A percentile compares a stretch with the other conserved stretches of the same genome.
Evolutionary conservation across 352 stramenopile genomes (phyloP).

Genomic region (Phytophthora tentaculata): DNA sequence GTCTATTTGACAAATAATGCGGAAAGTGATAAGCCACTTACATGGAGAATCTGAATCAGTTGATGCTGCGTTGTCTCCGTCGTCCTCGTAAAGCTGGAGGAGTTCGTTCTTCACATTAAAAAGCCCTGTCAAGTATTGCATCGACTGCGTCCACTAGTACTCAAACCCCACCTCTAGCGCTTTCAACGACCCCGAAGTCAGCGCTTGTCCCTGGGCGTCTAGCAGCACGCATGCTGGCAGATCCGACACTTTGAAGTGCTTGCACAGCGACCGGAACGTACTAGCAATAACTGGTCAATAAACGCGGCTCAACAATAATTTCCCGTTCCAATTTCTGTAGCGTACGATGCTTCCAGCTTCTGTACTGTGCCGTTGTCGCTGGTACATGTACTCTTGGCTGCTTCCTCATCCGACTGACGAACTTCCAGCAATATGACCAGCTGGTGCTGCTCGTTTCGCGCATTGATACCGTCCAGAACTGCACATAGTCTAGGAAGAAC

Average conservation of each 20-base stretch:
- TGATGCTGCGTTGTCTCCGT: background rate
- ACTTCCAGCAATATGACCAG: constrained; percentile 40
- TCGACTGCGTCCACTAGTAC: background rate
- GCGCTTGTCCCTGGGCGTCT: constrained; percentile 28
- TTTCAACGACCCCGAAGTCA: constrained; percentile 17
- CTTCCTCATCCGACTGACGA: constrained; percentile 9
- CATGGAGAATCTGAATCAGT: constrained; percentile 12
- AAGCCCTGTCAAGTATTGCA: background rate
- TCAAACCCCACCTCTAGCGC: constrained; percentile 17
- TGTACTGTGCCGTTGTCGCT: background rate
- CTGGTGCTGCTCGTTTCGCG: background rate
- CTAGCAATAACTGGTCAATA: too few relatives aligned
- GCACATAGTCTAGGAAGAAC: constrained; percentile 29
- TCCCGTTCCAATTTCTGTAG: background rate
- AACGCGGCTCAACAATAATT: too few relatives aligned
- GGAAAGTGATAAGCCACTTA: constrained; percentile 5
- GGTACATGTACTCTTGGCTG: too few relatives aligned
- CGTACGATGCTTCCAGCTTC: constrained; percentile 34
- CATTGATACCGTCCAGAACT: constrained; percentile 21
- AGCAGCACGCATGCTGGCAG: constrained; percentile 46
- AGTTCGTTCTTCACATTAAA: constrained; percentile 19
- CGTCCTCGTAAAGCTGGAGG: constrained; percentile 11
- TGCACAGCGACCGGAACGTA: constrained; percentile 49
- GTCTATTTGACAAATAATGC: background rate
- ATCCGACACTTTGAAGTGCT: constrained; percentile 45